Base-by-base conservation (phyloP, 306 rosid species). In the Potentilla sterilis region DNA sequence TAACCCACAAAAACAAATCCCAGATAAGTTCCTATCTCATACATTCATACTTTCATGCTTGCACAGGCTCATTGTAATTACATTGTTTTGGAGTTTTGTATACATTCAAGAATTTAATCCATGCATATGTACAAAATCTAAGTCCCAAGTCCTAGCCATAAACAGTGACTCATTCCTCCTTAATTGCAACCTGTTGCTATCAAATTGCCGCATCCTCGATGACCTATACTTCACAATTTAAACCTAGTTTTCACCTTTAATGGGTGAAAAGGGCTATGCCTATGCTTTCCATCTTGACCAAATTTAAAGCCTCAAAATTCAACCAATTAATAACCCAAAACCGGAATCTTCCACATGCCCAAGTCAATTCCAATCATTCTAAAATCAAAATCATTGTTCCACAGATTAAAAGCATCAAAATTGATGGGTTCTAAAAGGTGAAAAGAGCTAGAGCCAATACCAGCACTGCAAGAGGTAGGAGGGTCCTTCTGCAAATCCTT, bases 401-500 rank as follows among this genome's bases (percentile, higher is more conserved):
- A 15, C 1, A 35, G 4, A 48, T 48, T 16, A 15, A 34, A 63
- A 35, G 42, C 69, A 63, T 63, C 61, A 74, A 16, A 73, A 28
- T 21, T 34, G 62, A 42, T 22, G 41, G 28, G 18, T 10, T 22
- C 37, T 22, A 9, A 6, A 41, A 49, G 62, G 84, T 72, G 42
- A 42, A 72, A 51, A 75, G 41, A 22, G 40, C 40, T 37, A 37
- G 40, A 74, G 66, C 63, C n/a, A 66, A 69, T 46, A 93, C 98
- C 98, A n/a, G 98, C 96, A 66, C 96, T 92, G 87, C 90, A 90
- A n/a, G 92, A 90, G 47, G 89, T 86, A 38, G 92, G 97, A 73
- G 94, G 94, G 76, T 92, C 94, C 81, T 90, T 92, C 97, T 88
- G 98, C 84, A 92, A 87, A 83, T 90, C 96, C 92, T 93, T 90